These are phyloP conservation scores for Gypsophila paniculata DNA, from an alignment of 179 eudicot species.

Conservation along the genomic window DNA sequence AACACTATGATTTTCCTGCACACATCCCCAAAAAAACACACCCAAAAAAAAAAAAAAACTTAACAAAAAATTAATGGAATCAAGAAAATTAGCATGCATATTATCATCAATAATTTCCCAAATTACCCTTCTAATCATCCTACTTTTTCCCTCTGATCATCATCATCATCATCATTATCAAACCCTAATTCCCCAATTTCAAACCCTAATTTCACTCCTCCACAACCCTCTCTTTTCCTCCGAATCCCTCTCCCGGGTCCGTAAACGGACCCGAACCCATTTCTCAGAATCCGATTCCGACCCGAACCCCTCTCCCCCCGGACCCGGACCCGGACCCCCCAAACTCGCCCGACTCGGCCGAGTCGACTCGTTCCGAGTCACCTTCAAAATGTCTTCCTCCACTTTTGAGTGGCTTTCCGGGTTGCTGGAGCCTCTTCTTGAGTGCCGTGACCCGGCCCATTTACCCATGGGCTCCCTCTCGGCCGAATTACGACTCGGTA, in stretches of 20 bases:
- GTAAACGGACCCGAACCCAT: slow-evolving; percentile 27
- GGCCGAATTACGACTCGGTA: slow-evolving; percentile 60
- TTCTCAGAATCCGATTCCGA: slow-evolving; percentile 19
- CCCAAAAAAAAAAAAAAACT: not conserved
- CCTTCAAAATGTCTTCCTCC: slow-evolving; percentile 56
- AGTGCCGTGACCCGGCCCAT: slow-evolving; percentile 77
- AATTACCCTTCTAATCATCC: slow-evolving; percentile 37
- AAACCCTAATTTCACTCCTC: slow-evolving; percentile 22
- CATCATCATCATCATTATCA: slow-evolving; percentile 17
- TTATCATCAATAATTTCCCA: slow-evolving; percentile 53
- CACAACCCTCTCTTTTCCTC: slow-evolving; percentile 19
- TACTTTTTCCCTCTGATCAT: slow-evolving; percentile 31
- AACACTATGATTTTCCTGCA: slow-evolving; percentile 8
- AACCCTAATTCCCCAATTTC: slow-evolving; percentile 10
- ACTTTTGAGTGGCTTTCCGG: slow-evolving; percentile 77
- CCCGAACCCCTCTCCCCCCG: not conserved
- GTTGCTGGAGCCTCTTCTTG: slow-evolving; percentile 74
- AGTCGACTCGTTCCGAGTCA: slow-evolving; percentile 42
- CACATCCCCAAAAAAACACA: slow-evolving; percentile 4
- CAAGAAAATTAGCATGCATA: slow-evolving; percentile 47
- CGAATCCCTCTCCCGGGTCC: slow-evolving; percentile 4
- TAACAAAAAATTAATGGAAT: slow-evolving; percentile 29
- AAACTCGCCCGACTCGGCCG: slow-evolving; percentile 30
- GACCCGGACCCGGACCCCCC: slow-evolving; percentile 3
- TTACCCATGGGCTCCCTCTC: slow-evolving; percentile 39